phyloP scores from a whole-genome alignment of 345 rosid species.

The Cardamine occulta region DNA sequence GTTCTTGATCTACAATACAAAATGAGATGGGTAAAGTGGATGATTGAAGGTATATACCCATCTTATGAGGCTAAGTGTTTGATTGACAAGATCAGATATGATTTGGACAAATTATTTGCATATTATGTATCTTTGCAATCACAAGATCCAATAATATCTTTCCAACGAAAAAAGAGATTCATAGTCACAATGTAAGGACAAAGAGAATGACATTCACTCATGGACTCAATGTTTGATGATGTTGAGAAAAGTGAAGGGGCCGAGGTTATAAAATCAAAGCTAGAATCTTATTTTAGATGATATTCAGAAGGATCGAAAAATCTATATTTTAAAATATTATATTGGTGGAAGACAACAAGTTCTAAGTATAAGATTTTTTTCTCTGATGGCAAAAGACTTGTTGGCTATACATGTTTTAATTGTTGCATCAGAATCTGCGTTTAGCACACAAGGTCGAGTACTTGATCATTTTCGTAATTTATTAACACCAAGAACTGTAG shows the following conservation, averaged over 20 bases:
- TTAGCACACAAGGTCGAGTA: constrained; percentile 6
- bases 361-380: constrained; percentile 9
- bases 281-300: neutral
- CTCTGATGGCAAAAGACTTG: constrained; percentile 29
- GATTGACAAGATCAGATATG: neutral
- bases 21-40: constrained; percentile 5
- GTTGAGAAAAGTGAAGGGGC: neutral
- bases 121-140: neutral
- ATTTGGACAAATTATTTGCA: neutral
- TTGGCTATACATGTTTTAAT: constrained; percentile 21
- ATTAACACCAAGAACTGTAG: constrained; percentile 32
- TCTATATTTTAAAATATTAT: neutral
- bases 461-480: constrained; percentile 26
- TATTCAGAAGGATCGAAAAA: neutral
- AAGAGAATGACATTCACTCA: neutral
- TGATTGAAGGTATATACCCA: neutral
- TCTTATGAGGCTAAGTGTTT: neutral
- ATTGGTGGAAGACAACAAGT: neutral
- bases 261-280: neutral
- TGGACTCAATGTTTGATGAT: constrained; percentile 4
- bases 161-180: neutral
- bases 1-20: neutral
- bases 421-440: constrained; percentile 25
- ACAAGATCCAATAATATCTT: neutral
- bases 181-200: neutral